A percentile compares a stretch with the other conserved stretches of the same genome.
Conservation (phyloP, 345 rosid species). For the Camelina laxa region DNA sequence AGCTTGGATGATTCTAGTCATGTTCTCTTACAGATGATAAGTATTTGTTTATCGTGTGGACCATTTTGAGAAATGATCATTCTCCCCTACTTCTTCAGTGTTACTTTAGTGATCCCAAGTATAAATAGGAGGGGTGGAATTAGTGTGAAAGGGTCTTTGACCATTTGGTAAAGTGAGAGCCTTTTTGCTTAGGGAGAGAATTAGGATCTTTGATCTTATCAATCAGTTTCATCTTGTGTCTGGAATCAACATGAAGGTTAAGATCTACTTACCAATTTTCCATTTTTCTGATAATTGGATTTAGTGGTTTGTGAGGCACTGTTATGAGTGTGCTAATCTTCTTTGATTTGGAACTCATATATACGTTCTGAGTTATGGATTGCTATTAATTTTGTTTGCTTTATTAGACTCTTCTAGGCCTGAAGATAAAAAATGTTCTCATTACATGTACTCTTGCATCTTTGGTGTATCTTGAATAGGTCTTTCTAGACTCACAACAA, state of each 20-base stretch:
- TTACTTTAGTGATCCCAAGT: neutral
- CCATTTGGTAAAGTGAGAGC: neutral
- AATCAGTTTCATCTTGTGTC: neutral
- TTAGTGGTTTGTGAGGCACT: neutral
- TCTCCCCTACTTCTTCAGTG: neutral
- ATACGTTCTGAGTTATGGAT: neutral
- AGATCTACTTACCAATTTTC: neutral
- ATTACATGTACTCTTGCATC: constrained; percentile 3
- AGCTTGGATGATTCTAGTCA: neutral
- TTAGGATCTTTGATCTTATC: neutral
- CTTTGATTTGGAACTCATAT: neutral
- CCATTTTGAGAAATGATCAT: neutral
- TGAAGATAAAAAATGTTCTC: neutral
- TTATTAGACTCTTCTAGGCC: neutral
- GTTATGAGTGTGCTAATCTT: neutral
- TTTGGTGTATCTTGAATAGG: constrained; percentile 50
- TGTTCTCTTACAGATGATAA: neutral
- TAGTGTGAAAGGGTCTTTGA: neutral
- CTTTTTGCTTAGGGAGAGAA: neutral
- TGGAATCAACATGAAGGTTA: constrained; percentile 5
- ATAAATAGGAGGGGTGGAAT: neutral
- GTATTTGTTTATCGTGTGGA: neutral
- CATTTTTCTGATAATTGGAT: neutral
- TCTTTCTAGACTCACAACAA: constrained; percentile 73
- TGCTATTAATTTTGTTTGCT: neutral